Percentiles rank a stretch among this genome's conserved stretches.
Conservation (phyloP, 2,329 filamentous ascomycete genomes). For the Diaporthe australafricana region DNA sequence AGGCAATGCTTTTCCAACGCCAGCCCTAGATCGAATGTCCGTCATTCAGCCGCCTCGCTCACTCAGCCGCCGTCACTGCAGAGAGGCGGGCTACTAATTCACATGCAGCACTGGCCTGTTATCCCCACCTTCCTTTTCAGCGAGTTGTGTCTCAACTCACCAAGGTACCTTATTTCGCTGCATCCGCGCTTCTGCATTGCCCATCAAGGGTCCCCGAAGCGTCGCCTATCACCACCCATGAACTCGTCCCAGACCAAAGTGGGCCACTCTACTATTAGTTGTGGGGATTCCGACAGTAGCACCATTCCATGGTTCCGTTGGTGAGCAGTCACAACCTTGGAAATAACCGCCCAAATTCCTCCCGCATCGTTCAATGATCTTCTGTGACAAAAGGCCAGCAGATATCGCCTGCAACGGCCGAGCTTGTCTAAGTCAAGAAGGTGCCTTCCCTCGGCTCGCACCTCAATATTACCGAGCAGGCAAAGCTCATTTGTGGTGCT, state of each 20-base stretch:
- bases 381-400: slow-evolving; percentile 22
- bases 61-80: slow-evolving; percentile 18
- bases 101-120: not conserved
- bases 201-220: slow-evolving; percentile 26
- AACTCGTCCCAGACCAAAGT: slow-evolving; percentile 29
- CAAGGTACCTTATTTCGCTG: slow-evolving; percentile 7
- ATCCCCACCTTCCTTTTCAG: slow-evolving; percentile 16
- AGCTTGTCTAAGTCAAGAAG: slow-evolving; percentile 37
- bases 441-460: slow-evolving; percentile 28
- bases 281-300: slow-evolving; percentile 31
- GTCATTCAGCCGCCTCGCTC: slow-evolving; percentile 29
- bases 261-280: slow-evolving; percentile 21
- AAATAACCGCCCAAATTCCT: slow-evolving; percentile 20
- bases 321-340: slow-evolving; percentile 32
- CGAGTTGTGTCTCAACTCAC: slow-evolving; percentile 1
- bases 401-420: slow-evolving; percentile 22
- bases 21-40: slow-evolving; percentile 23
- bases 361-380: slow-evolving; percentile 27
- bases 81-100: slow-evolving; percentile 2
- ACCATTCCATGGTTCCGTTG: slow-evolving; percentile 31
- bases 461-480: slow-evolving; percentile 10
- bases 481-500: slow-evolving; percentile 28
- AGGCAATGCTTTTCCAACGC: slow-evolving; percentile 17
- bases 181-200: slow-evolving; percentile 15
- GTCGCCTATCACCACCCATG: slow-evolving; percentile 29